A percentile compares a stretch with the other conserved stretches of the same genome.
Conservation (phyloP, 192 early-diverging fungal species). For the Entomortierella lignicola region DNA sequence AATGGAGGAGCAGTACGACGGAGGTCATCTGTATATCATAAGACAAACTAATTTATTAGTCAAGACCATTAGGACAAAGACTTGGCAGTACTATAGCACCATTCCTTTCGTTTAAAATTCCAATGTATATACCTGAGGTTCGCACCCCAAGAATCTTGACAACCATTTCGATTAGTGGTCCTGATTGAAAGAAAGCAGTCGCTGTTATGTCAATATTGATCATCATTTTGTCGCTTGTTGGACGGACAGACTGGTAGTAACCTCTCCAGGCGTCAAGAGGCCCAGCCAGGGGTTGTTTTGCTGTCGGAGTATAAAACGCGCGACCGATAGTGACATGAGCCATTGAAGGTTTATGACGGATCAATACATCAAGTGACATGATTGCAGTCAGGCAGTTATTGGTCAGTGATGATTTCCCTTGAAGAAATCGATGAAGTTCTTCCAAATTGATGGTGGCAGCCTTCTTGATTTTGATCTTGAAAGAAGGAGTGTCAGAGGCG, state of each 20-base stretch:
- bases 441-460: slow-evolving; percentile 73
- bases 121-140: background rate
- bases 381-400: slow-evolving; percentile 62
- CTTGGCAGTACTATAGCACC: no score
- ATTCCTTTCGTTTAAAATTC: background rate
- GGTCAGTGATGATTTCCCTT: slow-evolving; percentile 54
- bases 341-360: slow-evolving; percentile 81
- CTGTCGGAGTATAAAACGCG: slow-evolving; percentile 86
- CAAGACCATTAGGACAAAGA: background rate
- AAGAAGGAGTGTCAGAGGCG: slow-evolving; percentile 61
- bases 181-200: slow-evolving; percentile 72
- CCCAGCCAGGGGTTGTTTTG: slow-evolving; percentile 58
- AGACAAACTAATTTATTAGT: background rate
- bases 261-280: slow-evolving; percentile 92
- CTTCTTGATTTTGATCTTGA: slow-evolving; percentile 74
- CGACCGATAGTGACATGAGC: slow-evolving; percentile 81
- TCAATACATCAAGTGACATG: slow-evolving; percentile 79
- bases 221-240: slow-evolving; percentile 73
- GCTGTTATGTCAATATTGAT: slow-evolving; percentile 78
- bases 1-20: slow-evolving; percentile 48
- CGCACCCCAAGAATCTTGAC: slow-evolving; percentile 72
- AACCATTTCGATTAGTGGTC: slow-evolving; percentile 76
- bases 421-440: slow-evolving; percentile 63
- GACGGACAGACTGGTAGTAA: slow-evolving; percentile 87
- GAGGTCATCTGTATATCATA: slow-evolving; percentile 51